These are phyloP conservation scores for Peribolospora kevripleyi DNA, from an alignment of 768 basidiomycete genomes.

Conservation along the genomic window DNA sequence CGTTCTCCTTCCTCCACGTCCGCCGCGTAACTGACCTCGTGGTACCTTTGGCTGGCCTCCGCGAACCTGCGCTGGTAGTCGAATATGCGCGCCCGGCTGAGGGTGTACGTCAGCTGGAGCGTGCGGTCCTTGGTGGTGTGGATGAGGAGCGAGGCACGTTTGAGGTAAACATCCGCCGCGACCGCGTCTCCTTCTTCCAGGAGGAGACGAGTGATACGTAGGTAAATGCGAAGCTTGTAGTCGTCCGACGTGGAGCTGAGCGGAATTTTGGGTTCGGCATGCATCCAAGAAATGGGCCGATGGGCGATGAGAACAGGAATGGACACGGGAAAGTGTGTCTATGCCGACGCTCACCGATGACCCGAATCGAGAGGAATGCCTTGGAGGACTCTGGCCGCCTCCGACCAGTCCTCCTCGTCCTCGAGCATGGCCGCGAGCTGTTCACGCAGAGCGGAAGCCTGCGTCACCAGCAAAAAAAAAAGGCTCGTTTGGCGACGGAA, in stretches of 20 bases:
- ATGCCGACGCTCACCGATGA: conserved; percentile 32
- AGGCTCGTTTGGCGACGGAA: not conserved
- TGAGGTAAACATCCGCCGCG: conserved; percentile 94
- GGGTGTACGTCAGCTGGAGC: conserved; percentile 59
- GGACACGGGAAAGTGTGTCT: not conserved
- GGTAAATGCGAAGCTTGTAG: conserved; percentile 70
- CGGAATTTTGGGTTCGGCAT: too few species aligned
- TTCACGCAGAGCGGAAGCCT: conserved; percentile 65
- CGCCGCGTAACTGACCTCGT: conserved; percentile 39
- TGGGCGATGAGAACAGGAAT: not conserved
- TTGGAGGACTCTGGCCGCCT: conserved; percentile 75
- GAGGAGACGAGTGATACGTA: conserved; percentile 77
- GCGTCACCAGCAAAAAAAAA: conserved; percentile 3
- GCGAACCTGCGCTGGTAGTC: conserved; percentile 80
- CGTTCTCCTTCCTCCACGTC: conserved; percentile 89
- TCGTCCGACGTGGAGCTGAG: conserved; percentile 42
- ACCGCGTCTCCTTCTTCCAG: conserved; percentile 92
- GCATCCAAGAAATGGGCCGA: conserved; percentile 1
- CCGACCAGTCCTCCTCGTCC: conserved; percentile 74
- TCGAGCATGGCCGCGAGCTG: conserved; percentile 80
- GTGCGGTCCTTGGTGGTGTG: conserved; percentile 56
- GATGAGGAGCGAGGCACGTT: conserved; percentile 72
- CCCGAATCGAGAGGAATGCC: conserved; percentile 75
- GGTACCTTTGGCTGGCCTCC: conserved; percentile 80
- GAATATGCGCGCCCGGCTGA: conserved; percentile 80